These are phyloP conservation scores for Coemansia sp. DNA, from an alignment of 192 early-diverging fungal species.

Conservation along the genomic window DNA sequence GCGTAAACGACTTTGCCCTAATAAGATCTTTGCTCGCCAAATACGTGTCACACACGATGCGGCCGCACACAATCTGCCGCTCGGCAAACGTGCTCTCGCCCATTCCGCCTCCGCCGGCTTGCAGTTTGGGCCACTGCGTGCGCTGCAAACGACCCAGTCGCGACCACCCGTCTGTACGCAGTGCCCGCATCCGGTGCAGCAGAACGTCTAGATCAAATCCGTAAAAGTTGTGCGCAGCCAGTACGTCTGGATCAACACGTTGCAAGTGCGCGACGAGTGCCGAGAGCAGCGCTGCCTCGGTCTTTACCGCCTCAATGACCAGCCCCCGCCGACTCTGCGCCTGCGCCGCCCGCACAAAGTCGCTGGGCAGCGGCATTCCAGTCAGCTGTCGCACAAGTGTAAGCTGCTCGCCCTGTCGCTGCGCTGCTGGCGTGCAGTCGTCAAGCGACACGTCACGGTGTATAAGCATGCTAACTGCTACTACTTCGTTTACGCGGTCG, in stretches of 20 bases:
- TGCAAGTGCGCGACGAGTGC: constrained; percentile 73
- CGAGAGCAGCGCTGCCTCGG: constrained; percentile 80
- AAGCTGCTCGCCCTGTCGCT: constrained; percentile 54
- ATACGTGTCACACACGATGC: constrained; percentile 94
- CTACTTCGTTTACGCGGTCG: constrained; percentile 88
- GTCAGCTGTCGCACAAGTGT: constrained; percentile 73
- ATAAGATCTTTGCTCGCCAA: constrained; percentile 83
- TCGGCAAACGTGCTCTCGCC: constrained; percentile 76
- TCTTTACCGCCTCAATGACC: constrained; percentile 60
- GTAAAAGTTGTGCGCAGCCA: constrained; percentile 96
- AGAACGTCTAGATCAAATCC: constrained; percentile 94
- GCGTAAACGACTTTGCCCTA: constrained; percentile 77
- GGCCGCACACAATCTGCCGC: constrained; percentile 74
- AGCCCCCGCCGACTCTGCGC: constrained; percentile 34
- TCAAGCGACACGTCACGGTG: constrained; percentile 70
- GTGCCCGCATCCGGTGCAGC: constrained; percentile 88
- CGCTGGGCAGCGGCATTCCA: constrained; percentile 73
- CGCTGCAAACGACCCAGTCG: constrained; percentile 83
- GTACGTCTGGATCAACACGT: constrained; percentile 82
- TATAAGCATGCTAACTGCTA: constrained; percentile 70
- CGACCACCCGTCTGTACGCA: constrained; percentile 80
- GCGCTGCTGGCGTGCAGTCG: constrained; percentile 53
- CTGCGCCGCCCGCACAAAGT: constrained; percentile 67
- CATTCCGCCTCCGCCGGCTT: constrained; percentile 75
- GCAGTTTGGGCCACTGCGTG: constrained; percentile 82